Base-by-base conservation (phyloP, 78 protist species). In the Anaeramoeba ignava region DNA sequence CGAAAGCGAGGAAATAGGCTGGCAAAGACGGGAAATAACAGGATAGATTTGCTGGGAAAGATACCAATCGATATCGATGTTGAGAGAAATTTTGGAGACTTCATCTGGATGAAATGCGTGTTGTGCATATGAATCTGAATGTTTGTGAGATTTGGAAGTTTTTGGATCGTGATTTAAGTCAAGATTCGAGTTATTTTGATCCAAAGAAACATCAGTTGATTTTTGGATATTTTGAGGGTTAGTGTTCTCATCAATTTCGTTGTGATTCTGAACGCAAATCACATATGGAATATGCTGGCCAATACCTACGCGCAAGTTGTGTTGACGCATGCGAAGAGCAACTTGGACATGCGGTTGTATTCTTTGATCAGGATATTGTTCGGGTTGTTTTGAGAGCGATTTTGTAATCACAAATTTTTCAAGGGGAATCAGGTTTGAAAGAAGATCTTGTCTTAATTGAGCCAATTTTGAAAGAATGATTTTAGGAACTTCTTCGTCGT, bases 11-110 rank as follows among this genome's bases (percentile, higher is more conserved):
- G 8, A 8, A 54, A 54, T 54, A 27, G 73, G 73, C 17, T 54
- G 73, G 73, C 73, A 54, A 54, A 54, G 73, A 27, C 73, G 8
- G 8, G 17, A 27, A 54, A 54, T 54, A 27, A 17, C 36, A 27
- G 73, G 73, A 17, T 27, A 17, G 8, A 54, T 54, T 17, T 54
- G 73, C 73, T 54, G 73, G 73, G 73, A 8, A 54, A 54, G 73
- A 54, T 54, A 54, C 73, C 73, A 54, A 54, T 54, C 73, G 17
- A 54, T 54, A 54, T 54, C 73, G 73, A 54, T 54, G 36, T 54
- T 54, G 8, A 54, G 17, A 17, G 8, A 27, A 27, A 17, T 54
- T 54, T 54, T 54, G 8, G 8, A 27, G 17, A 54, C 73, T 8
- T 17, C 17, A 27, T 54, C 73, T 54, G 73, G 73, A 54, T 54